Evolutionary conservation across 495 filamentous ascomycete genomes (phyloP), one percentile per base, ranked within the genome.

Genomic region (Aspergillus sparsus): DNA sequence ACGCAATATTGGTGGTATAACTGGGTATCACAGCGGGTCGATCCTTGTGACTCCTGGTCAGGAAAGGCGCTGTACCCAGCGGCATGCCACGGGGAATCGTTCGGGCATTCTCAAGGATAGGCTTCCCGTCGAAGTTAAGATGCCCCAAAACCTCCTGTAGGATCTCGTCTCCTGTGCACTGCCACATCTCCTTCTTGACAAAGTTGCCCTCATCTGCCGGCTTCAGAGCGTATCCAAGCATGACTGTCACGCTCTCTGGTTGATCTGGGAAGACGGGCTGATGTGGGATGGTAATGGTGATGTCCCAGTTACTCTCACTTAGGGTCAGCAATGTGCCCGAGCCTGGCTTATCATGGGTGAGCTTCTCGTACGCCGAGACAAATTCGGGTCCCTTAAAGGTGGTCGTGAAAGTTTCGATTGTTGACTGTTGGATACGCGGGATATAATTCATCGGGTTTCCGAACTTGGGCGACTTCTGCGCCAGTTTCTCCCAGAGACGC

Each of bases 161-260:
- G 63, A 80, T 73, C 55, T 80, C 77, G 33, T 64, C 37, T 1
- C 76, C 76, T 13, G 70, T 60, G 55, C 76, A 80, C 5, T 61
- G 53, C 9, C 42, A 34, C 77, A 80, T 80, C 0, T 69, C 65
- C 58, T 77, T 78, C 46, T 72, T 55, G 46, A 77, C 65, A 55
- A 68, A 74, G 46, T 73, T 67, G 44, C 77, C 76, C 5, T 44
- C 12, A 6, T 56, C 33, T 6, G 42, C 49, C 1, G 71, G 72
- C 42, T 68, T 68, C 7, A 73, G 57, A 2, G 65, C 72, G 60
- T 74, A 78, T 11, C 74, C 77, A 70, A 73, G 73, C 54, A 78
- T 58, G 2, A 73, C 64, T 16, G 67, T 63, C 5, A 66, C 55
- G 46, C 69, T 45, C 41, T 31, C n/a, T 0, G 71, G 62, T 53